Evolutionary conservation across 2,329 filamentous ascomycete genomes (phyloP).

Genomic region (Claviceps pusilla): DNA sequence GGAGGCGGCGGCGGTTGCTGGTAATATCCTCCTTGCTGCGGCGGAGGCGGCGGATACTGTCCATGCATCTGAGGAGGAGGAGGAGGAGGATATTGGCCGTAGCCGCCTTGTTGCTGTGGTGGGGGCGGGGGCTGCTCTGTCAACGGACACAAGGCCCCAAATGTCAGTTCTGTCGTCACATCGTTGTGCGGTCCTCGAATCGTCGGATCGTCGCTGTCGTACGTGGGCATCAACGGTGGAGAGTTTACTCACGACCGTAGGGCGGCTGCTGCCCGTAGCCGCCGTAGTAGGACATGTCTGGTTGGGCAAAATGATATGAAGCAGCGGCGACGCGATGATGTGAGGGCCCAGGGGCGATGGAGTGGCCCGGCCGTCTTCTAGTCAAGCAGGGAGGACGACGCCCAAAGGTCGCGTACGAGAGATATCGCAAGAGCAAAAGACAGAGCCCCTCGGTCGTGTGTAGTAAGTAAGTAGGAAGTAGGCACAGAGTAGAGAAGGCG

Average conservation of each 20-base stretch:
- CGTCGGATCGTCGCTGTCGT: not conserved
- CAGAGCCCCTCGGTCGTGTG: too few species aligned
- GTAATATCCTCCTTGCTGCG: slow-evolving; percentile 16
- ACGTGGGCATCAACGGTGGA: not conserved
- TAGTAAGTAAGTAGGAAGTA: not conserved
- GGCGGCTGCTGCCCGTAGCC: slow-evolving; percentile 12
- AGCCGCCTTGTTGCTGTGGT: slow-evolving; percentile 18
- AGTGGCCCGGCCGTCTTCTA: not conserved
- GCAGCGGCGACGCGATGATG: not conserved
- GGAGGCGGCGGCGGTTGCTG: slow-evolving; percentile 15
- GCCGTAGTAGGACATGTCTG: slow-evolving; percentile 21
- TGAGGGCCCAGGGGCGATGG: not conserved
- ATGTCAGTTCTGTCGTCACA: not conserved
- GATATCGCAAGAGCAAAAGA: not conserved
- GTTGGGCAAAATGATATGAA: not conserved
- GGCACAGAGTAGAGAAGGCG: not conserved
- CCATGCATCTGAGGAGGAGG: slow-evolving; percentile 11
- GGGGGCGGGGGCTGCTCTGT: slow-evolving; percentile 20
- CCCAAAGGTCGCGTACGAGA: not conserved
- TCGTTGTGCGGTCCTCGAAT: not conserved
- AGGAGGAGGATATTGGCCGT: slow-evolving; percentile 15
- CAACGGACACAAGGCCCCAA: not conserved
- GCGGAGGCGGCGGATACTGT: slow-evolving; percentile 20
- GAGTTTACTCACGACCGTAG: slow-evolving; percentile 21
- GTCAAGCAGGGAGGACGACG: not conserved